phyloP scores from a whole-genome alignment of 768 basidiomycete genomes.

The Cubamyces sp. region DNA sequence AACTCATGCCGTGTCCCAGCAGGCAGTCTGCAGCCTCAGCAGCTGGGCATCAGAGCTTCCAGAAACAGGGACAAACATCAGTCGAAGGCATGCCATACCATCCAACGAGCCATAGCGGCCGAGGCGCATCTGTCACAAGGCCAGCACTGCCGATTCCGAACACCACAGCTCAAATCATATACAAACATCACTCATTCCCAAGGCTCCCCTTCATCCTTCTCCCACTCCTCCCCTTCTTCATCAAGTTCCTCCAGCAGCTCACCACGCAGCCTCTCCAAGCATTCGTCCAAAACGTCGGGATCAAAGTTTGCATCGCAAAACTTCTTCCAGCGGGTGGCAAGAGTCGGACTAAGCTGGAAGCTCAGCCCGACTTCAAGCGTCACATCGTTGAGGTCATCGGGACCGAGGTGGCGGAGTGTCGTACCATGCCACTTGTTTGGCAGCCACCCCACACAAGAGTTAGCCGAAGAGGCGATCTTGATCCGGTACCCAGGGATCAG shows the following conservation, averaged over 20 bases:
- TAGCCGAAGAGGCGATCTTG: not conserved
- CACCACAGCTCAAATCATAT: no score
- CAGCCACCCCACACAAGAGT: not conserved
- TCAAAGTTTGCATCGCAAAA: not conserved
- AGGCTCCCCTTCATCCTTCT: not conserved
- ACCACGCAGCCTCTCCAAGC: not conserved
- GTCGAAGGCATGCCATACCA: no score
- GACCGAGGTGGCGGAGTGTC: not conserved
- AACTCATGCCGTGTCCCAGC: no score
- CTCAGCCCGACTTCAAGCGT: not conserved
- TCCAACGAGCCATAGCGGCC: no score
- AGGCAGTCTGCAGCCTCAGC: no score
- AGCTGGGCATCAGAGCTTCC: no score
- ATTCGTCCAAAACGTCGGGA: not conserved
- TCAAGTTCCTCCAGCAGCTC: not conserved
- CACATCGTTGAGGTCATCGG: not conserved
- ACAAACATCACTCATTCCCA: no score
- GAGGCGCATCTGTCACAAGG: no score
- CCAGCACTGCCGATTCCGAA: no score
- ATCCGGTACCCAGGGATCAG: not conserved
- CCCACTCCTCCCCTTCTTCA: not conserved
- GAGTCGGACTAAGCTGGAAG: not conserved
- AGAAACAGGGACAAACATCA: no score
- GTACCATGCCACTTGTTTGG: not conserved
- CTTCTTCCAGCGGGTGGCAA: not conserved